Evolutionary conservation across 805 yeast genomes (phyloP), one percentile per base, ranked within the genome.

Genomic region (Candida orba): DNA sequence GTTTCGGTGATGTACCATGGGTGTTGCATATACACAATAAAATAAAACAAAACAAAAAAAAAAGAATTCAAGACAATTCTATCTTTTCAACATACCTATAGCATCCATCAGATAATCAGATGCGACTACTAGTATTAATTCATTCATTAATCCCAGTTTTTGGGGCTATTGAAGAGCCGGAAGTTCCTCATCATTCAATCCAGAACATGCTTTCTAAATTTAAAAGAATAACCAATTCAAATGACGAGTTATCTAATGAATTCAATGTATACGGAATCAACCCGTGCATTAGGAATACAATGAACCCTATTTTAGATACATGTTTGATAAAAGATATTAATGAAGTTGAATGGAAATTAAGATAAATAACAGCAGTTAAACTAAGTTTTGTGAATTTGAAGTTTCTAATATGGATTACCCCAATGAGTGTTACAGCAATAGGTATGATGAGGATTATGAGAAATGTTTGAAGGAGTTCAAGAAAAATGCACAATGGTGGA

Each of bases 401-500:
- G 72, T 66, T 15, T 67, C 81, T 1, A 64, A 68, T 0, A 52
- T 77, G 1, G 53, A 51, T 1, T 65, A 62, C 37, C 61, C 62
- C 1, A 14, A 4, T 0, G 59, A 55, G 33, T 58, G 62, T 24
- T 71, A 13, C 44, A 37, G 53, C 5, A 50, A 60, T 31, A 50
- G 59, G 37, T 30, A 13, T 30, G 33, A 30, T 14, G 33, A 30
- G 9, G 29, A 27, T 27, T 27, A 27, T 27, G 58, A 58, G 18
- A 48, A 45, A 1, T 78, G 83, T 47, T 62, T 77, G 27, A 40
- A 49, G 4, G 59, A 64, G 3, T 48, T 76, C 33, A 74, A 75
- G 43, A 52, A 52, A 20, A 61, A 66, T 3, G 66, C 78, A 0
- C 84, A 81, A 51, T 77, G 81, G 72, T 83, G 91, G 91, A 81